Evolutionary conservation across 1,284 basidiomycete species (phyloP), one percentile per base, ranked within the genome.

Genomic region (Cryptococcus sp.): DNA sequence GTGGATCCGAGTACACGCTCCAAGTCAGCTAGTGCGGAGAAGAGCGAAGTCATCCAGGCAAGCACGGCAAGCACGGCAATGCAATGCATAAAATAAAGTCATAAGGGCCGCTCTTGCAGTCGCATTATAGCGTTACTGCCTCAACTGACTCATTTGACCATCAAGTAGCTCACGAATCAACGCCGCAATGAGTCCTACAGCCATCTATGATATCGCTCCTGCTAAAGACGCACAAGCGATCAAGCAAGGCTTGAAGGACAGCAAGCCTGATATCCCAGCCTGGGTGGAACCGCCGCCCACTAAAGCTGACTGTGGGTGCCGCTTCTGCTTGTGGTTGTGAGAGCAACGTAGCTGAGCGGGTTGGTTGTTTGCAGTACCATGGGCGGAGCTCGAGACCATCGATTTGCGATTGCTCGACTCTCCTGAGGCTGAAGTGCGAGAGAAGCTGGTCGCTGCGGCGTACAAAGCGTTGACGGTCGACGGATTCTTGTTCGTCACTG

Each of bases 401-500:
- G 66, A 68, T 47, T 54, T 68, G 31, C 20, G 22, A 17, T 54
- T 64, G 5, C 60, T 68, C 27, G 64, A 68, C 46, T 50, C 54
- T 11, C 31, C 39, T 1, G 58, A 60, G n/a, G 50, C 64, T 1
- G 35, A n/a, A 16, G 57, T 58, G 2, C 56, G 57, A 3, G 41
- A 40, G 25, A 56, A 53, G 1, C 55, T 64, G 15, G 52, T 64
- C 22, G 42, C 46, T 6, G 25, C 27, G 8, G 52, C 60, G 13
- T 62, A 64, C 49, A 57, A 58, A 48, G 66, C 64, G 16, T 50
- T 68, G 16, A 59, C 53, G 0, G 56, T 55, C 11, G 64, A 68
- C 47, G 66, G 64, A 6, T 61, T 64, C 50, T 45, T 62, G 35
- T 65, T 61, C 54, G 58, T 67, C 51, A 58, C 60, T 19, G 64